Evolutionary conservation across 305 asterid species (phyloP).

Genomic region (Lippia alba): DNA sequence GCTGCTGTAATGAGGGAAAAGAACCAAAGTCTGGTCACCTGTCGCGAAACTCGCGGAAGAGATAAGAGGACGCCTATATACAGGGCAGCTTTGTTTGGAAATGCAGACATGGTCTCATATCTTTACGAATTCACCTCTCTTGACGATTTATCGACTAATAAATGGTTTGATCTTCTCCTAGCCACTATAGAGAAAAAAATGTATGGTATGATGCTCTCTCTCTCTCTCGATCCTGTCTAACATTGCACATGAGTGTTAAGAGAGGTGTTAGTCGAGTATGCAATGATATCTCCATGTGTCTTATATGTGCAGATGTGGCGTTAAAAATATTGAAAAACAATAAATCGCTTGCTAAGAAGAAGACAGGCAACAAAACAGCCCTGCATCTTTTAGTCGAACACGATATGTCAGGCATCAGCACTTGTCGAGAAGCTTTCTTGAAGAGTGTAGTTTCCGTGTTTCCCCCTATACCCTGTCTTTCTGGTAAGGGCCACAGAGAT

Average conservation of each 20-base stretch:
- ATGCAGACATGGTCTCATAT: conserved; percentile 23
- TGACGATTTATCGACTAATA: neutral
- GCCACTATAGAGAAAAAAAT: conserved; percentile 2
- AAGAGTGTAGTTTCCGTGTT: neutral
- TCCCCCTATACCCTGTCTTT: neutral
- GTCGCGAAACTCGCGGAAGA: neutral
- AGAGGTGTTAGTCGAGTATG: neutral
- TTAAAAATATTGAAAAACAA: conserved; percentile 7
- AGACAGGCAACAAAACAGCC: neutral
- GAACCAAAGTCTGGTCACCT: neutral
- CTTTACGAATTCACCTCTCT: conserved; percentile 17
- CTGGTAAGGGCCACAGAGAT: neutral
- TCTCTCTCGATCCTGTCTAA: neutral
- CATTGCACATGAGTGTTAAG: no score
- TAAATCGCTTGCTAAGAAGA: neutral
- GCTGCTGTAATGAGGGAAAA: conserved; percentile 1
- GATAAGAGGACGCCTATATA: neutral
- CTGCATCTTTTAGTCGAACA: neutral
- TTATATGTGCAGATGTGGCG: conserved; percentile 20
- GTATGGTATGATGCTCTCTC: conserved; percentile 19
- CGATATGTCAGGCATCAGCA: neutral
- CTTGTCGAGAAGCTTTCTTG: neutral
- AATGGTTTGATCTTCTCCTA: neutral
- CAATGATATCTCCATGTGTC: neutral
- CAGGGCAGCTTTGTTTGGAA: conserved; percentile 12